Evolutionary conservation across 768 basidiomycete genomes (phyloP).

Genomic region (Hydnomerulius pinastri): DNA sequence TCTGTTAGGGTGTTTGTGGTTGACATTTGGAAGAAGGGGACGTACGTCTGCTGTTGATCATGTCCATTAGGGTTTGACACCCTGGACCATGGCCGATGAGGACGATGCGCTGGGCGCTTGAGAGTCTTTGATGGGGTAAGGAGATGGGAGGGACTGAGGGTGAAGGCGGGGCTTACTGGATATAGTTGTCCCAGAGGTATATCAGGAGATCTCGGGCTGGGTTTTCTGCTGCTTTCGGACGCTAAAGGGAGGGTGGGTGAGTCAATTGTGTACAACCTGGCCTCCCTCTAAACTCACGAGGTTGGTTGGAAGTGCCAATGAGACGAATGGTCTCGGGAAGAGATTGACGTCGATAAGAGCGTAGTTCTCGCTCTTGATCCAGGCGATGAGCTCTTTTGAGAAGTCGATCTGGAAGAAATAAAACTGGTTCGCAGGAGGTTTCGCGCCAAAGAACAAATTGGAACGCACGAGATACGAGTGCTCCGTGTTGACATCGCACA

Average conservation of each 20-base stretch:
- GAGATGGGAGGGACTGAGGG: neutral
- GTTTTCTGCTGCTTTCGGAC: conserved; percentile 43
- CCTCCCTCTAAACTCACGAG: too few relatives aligned
- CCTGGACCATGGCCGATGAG: conserved; percentile 89
- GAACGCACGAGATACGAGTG: conserved; percentile 77
- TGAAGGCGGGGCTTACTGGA: conserved; percentile 60
- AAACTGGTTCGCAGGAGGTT: too few relatives aligned
- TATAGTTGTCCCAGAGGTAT: conserved; percentile 96
- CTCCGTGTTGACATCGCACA: conserved; percentile 75
- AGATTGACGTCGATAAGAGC: conserved; percentile 88
- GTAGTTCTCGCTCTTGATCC: conserved; percentile 69
- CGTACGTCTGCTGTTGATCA: conserved; percentile 73
- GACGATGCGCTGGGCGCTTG: conserved; percentile 69
- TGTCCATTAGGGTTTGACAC: conserved; percentile 71
- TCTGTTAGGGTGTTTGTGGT: neutral
- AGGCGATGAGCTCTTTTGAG: conserved; percentile 75
- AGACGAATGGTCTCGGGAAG: conserved; percentile 56
- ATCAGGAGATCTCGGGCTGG: conserved; percentile 61
- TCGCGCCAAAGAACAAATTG: neutral
- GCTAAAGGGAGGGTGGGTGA: conserved; percentile 27
- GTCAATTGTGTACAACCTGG: too few relatives aligned
- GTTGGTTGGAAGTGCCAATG: conserved; percentile 22
- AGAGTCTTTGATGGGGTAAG: conserved; percentile 51
- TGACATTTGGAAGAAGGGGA: neutral
- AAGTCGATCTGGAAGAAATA: conserved; percentile 72